Evolutionary conservation across 2,329 filamentous ascomycete genomes (phyloP).

Genomic region (Ophiostoma perfectum): DNA sequence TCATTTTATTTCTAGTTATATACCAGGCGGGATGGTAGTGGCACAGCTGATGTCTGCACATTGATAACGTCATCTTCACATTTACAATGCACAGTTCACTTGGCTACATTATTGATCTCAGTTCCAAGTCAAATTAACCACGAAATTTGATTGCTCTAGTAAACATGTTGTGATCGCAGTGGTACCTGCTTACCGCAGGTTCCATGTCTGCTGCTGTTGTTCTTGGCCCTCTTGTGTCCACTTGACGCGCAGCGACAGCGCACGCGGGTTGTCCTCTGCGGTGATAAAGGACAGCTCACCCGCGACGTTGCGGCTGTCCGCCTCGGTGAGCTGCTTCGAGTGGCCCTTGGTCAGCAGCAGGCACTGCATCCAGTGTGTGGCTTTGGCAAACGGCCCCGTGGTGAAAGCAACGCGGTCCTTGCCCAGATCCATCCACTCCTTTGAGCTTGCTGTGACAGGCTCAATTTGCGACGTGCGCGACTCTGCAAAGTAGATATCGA

Average conservation of each 20-base stretch:
- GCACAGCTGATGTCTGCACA: no score
- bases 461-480: conserved; percentile 48
- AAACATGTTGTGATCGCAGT: no score
- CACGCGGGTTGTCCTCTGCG: conserved; percentile 62
- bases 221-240: conserved; percentile 49
- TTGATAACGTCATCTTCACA: no score
- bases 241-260: conserved; percentile 57
- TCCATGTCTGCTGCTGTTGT: conserved; percentile 43
- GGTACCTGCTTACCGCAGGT: conserved; percentile 23
- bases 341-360: conserved; percentile 64
- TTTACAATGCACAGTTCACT: no score
- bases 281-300: conserved; percentile 68
- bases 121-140: no score
- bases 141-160: conserved; percentile 8
- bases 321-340: conserved; percentile 42
- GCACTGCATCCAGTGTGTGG: conserved; percentile 89
- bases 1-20: background rate
- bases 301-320: conserved; percentile 52
- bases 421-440: conserved; percentile 56
- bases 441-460: conserved; percentile 49
- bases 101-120: no score
- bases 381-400: conserved; percentile 68
- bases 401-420: conserved; percentile 74
- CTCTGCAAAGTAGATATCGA: conserved; percentile 84
- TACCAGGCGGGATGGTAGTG: background rate